phyloP scores from a whole-genome alignment of 2,329 filamentous ascomycete genomes.

The Curvularia hawaiiensis region DNA sequence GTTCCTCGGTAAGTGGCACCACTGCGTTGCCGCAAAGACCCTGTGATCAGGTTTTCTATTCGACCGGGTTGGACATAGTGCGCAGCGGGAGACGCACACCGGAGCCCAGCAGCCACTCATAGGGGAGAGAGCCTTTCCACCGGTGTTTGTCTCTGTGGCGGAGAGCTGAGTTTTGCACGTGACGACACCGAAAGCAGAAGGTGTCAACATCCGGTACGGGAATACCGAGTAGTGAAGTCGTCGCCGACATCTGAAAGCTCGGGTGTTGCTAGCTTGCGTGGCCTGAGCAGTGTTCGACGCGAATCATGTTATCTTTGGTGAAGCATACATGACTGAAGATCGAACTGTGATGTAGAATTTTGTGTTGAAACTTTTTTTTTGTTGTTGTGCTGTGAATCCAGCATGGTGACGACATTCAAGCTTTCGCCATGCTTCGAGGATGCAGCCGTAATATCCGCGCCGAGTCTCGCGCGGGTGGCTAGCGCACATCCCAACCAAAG shows the following conservation, averaged over 20 bases:
- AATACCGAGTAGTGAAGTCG: background rate
- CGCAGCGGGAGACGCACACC: background rate
- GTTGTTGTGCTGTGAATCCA: background rate
- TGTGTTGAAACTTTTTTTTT: background rate
- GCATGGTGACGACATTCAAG: slow-evolving; percentile 9
- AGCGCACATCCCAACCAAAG: slow-evolving; percentile 6
- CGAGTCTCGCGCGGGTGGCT: slow-evolving; percentile 2
- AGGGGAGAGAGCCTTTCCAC: background rate
- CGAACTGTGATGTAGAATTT: background rate
- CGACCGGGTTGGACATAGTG: slow-evolving; percentile 4
- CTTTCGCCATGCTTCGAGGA: slow-evolving; percentile 18
- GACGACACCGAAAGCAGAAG: background rate
- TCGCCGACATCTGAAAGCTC: background rate
- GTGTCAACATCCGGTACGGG: background rate
- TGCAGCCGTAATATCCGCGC: slow-evolving; percentile 7
- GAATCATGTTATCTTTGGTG: background rate
- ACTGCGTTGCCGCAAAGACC: slow-evolving; percentile 2
- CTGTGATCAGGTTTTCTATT: slow-evolving; percentile 13
- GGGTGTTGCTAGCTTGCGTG: background rate
- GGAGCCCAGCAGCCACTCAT: slow-evolving; percentile 7
- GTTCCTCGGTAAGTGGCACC: background rate
- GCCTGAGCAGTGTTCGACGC: no score
- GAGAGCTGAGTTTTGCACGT: background rate
- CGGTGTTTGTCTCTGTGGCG: background rate
- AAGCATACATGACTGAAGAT: background rate